These are phyloP conservation scores for Dictyostelium brefeldianum DNA, from an alignment of 78 protist genomes.

Conservation along the genomic window DNA sequence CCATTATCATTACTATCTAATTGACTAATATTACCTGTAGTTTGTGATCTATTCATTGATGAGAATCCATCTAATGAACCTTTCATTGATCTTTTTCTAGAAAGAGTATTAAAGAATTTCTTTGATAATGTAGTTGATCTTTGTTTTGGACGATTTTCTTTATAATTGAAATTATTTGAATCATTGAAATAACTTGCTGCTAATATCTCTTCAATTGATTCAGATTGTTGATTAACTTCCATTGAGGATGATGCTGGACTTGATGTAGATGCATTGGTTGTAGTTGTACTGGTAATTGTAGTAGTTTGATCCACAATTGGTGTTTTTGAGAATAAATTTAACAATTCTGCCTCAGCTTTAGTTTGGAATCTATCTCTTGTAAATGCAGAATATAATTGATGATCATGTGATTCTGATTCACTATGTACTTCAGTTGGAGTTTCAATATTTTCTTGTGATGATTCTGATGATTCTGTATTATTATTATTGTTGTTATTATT, in stretches of 20 bases:
- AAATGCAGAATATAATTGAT: background rate
- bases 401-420: background rate
- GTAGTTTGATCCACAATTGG: background rate
- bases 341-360: conserved; percentile 26
- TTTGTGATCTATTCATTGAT: background rate
- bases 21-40: background rate
- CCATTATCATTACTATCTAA: background rate
- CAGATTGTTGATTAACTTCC: background rate
- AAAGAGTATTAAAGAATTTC: conserved; percentile 27
- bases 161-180: background rate
- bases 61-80: background rate
- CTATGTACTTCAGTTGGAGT: background rate
- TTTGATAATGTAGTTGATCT: conserved; percentile 6
- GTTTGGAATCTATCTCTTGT: conserved; percentile 50
- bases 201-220: background rate
- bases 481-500: background rate
- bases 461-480: background rate
- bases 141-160: conserved; percentile 16
- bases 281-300: background rate
- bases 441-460: background rate
- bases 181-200: background rate
- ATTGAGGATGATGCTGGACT: background rate
- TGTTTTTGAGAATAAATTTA: background rate
- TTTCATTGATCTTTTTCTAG: conserved; percentile 45
- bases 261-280: no score